These are phyloP conservation scores for Pistacia atlantica DNA, from an alignment of 345 rosid species.

Conservation along the genomic window DNA sequence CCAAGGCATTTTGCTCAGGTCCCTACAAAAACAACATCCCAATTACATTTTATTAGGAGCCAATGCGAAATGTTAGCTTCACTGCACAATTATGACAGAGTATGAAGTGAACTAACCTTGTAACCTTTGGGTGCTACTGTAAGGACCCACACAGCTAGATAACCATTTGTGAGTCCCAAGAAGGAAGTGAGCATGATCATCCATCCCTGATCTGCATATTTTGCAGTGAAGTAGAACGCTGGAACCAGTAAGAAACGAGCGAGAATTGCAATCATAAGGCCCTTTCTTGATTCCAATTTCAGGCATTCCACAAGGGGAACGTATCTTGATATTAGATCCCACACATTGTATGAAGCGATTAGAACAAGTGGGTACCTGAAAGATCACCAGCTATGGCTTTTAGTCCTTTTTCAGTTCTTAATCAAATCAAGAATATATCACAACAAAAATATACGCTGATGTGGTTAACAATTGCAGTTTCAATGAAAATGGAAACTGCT, in stretches of 20 bases:
- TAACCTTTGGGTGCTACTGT: slow-evolving; percentile 84
- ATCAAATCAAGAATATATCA: too few species aligned
- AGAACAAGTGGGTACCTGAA: slow-evolving; percentile 75
- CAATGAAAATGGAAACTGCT: not conserved
- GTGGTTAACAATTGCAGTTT: not conserved
- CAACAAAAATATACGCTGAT: too few species aligned
- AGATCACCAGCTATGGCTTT: not conserved
- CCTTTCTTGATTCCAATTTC: slow-evolving; percentile 71
- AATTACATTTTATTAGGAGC: not conserved
- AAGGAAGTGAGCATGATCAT: slow-evolving; percentile 75
- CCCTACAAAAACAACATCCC: slow-evolving; percentile 48
- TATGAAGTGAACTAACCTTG: slow-evolving; percentile 52
- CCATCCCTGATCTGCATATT: slow-evolving; percentile 89
- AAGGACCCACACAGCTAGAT: slow-evolving; percentile 81
- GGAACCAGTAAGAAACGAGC: slow-evolving; percentile 69
- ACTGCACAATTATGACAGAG: not conserved
- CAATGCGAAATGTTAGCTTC: not conserved
- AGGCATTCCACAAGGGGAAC: slow-evolving; percentile 55
- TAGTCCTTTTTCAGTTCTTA: too few species aligned
- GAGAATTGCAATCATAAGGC: slow-evolving; percentile 49
- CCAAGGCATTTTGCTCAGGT: slow-evolving; percentile 90
- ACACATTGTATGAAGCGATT: slow-evolving; percentile 61
- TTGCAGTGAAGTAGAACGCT: slow-evolving; percentile 83
- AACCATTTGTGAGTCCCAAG: slow-evolving; percentile 76
- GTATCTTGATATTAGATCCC: slow-evolving; percentile 71